These are phyloP conservation scores for Scedosporium boydii DNA, from an alignment of 2,329 filamentous ascomycete species.

Conservation along the genomic window DNA sequence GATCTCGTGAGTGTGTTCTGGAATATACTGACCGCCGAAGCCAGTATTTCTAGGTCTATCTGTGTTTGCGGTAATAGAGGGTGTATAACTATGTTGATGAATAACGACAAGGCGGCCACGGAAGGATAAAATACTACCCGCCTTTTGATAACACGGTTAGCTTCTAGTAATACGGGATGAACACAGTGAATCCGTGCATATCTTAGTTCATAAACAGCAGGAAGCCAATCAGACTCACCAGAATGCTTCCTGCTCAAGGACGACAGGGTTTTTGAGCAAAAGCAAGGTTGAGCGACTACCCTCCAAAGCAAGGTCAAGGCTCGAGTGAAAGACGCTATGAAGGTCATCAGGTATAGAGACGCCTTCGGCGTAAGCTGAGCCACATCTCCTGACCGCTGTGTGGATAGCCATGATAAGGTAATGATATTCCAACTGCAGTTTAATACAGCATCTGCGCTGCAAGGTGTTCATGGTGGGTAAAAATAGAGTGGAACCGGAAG, in stretches of 20 bases:
- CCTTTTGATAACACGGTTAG: slow-evolving; percentile 22
- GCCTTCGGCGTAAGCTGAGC: slow-evolving; percentile 20
- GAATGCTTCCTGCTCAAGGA: slow-evolving; percentile 36
- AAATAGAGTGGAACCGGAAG: slow-evolving; percentile 13
- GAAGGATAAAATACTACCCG: slow-evolving; percentile 47
- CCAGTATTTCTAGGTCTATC: slow-evolving; percentile 36
- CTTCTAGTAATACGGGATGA: no score
- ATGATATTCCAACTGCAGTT: slow-evolving; percentile 45
- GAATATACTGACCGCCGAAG: slow-evolving; percentile 31
- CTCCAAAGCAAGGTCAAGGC: slow-evolving; percentile 41
- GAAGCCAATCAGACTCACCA: slow-evolving; percentile 26
- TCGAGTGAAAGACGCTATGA: slow-evolving; percentile 37
- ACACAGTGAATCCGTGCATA: no score
- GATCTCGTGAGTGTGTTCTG: slow-evolving; percentile 23
- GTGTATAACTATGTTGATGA: slow-evolving; percentile 42
- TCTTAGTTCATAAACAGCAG: no score
- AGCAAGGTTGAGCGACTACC: slow-evolving; percentile 45
- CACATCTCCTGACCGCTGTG: slow-evolving; percentile 41
- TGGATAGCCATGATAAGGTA: slow-evolving; percentile 46
- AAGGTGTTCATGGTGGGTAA: neutral
- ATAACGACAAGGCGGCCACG: slow-evolving; percentile 42
- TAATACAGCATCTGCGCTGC: slow-evolving; percentile 31
- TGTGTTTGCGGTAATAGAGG: slow-evolving; percentile 32
- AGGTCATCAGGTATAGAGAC: slow-evolving; percentile 16
- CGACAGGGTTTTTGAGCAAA: slow-evolving; percentile 32